phyloP scores from a whole-genome alignment of 2,329 filamentous ascomycete genomes.

The Calonectria pteridis region DNA sequence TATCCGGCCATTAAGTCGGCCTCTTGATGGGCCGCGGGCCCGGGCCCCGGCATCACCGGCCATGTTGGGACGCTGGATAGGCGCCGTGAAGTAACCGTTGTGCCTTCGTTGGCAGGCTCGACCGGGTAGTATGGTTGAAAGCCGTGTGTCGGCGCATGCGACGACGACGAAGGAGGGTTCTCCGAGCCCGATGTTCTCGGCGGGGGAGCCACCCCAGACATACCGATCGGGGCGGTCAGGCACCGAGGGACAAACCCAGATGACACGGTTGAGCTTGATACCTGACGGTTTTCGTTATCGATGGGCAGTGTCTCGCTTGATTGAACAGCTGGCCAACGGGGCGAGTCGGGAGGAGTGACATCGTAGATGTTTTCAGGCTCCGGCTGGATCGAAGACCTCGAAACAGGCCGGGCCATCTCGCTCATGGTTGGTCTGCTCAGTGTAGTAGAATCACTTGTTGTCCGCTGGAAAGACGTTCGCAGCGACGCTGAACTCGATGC shows the following conservation, averaged over 20 bases:
- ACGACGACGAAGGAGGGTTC: conserved; percentile 3
- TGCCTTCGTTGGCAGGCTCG: conserved; percentile 32
- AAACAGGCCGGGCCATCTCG: conserved; percentile 46
- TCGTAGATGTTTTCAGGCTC: conserved; percentile 60
- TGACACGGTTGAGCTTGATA: conserved; percentile 34
- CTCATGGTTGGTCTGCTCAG: conserved; percentile 41
- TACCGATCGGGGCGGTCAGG: conserved; percentile 29
- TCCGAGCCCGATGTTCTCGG: conserved; percentile 24
- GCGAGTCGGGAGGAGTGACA: conserved; percentile 60
- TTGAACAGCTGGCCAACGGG: conserved; percentile 36
- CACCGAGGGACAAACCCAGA: conserved; percentile 25
- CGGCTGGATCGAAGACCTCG: conserved; percentile 46
- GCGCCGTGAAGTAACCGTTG: conserved; percentile 42
- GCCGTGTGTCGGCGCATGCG: conserved; percentile 36
- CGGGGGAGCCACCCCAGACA: conserved; percentile 15
- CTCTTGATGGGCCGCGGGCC: conserved; percentile 37
- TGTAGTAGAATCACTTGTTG: conserved; percentile 52
- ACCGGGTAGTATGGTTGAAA: conserved; percentile 48
- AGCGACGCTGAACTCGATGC: conserved; percentile 3
- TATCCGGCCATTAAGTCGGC: conserved; percentile 47
- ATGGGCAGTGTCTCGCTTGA: conserved; percentile 7
- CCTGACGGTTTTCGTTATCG: conserved; percentile 21
- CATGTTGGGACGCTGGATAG: conserved; percentile 59
- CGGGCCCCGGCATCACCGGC: conserved; percentile 53
- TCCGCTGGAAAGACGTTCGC: conserved; percentile 48